These are phyloP conservation scores for Ophiostoma montium DNA, from an alignment of 2,329 filamentous ascomycete species.

Conservation along the genomic window DNA sequence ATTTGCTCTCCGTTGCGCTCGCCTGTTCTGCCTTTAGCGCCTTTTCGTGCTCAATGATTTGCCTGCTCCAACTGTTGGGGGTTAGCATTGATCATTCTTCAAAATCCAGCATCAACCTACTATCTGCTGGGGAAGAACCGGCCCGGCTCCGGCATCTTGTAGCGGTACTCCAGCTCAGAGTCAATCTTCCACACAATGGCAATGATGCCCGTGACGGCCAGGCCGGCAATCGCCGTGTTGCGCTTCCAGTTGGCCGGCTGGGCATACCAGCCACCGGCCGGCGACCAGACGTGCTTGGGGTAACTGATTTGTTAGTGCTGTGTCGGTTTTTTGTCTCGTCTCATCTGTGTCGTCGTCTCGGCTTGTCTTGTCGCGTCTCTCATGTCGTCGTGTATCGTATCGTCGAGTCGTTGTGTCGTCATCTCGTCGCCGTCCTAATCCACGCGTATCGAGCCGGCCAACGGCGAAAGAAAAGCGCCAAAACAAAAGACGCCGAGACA, in stretches of 20 bases:
- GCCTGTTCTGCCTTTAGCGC: constrained; percentile 18
- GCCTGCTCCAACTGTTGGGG: constrained; percentile 27
- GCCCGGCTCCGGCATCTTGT: constrained; percentile 64
- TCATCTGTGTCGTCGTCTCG: too few species aligned
- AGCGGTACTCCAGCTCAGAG: constrained; percentile 57
- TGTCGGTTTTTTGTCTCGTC: not conserved
- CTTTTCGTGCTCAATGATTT: constrained; percentile 31
- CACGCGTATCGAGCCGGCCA: too few species aligned
- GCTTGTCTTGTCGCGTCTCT: too few species aligned
- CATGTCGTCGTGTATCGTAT: too few species aligned
- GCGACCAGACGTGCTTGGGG: constrained; percentile 99
- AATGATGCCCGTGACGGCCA: constrained; percentile 42
- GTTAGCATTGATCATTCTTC: not conserved
- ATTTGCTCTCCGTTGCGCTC: constrained; percentile 9
- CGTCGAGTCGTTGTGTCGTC: too few species aligned
- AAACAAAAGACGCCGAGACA: too few species aligned
- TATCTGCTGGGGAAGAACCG: constrained; percentile 78
- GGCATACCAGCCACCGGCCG: constrained; percentile 91
- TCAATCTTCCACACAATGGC: constrained; percentile 56
- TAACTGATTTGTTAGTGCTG: constrained; percentile 50
- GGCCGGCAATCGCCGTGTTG: constrained; percentile 49
- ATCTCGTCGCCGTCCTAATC: too few species aligned
- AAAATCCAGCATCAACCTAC: constrained; percentile 35
- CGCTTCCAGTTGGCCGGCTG: constrained; percentile 89
- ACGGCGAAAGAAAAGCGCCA: too few species aligned